Evolutionary conservation across 805 yeast genomes (phyloP).

Genomic region (Wickerhamomyces hampshirensis): DNA sequence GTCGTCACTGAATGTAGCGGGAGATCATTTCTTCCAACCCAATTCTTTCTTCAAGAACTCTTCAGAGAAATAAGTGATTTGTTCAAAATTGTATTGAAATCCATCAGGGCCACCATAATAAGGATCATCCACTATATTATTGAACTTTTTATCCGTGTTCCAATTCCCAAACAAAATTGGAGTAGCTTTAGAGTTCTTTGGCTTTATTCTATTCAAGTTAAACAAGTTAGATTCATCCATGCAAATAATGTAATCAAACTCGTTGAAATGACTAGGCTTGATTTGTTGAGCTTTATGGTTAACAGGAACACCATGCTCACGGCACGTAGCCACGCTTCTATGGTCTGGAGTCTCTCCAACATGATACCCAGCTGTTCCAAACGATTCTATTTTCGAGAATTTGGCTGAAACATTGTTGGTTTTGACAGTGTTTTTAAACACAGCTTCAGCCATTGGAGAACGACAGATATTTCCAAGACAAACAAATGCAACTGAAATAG

Average conservation of each 20-base stretch:
- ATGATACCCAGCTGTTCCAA: constrained; percentile 86
- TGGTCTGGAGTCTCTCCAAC: constrained; percentile 78
- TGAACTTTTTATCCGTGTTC: constrained; percentile 47
- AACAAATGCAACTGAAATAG: constrained; percentile 74
- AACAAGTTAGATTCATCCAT: constrained; percentile 63
- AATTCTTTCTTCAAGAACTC: constrained; percentile 56
- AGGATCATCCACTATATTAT: constrained; percentile 76
- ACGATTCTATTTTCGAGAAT: constrained; percentile 70
- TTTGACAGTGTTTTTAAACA: constrained; percentile 62
- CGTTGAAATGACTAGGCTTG: constrained; percentile 40
- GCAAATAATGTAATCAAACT: constrained; percentile 64
- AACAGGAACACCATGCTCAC: constrained; percentile 67
- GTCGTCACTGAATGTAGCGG: no score
- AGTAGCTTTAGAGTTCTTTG: constrained; percentile 41
- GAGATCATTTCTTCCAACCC: constrained; percentile 2
- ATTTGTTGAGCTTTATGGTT: constrained; percentile 74
- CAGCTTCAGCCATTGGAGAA: constrained; percentile 98
- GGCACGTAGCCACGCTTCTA: constrained; percentile 66
- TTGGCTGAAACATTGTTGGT: constrained; percentile 36
- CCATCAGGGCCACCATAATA: constrained; percentile 87
- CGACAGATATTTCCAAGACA: constrained; percentile 93
- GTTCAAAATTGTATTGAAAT: constrained; percentile 74
- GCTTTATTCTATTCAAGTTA: constrained; percentile 47
- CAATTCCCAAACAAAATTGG: constrained; percentile 79
- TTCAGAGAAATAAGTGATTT: constrained; percentile 69